phyloP scores from a whole-genome alignment of 78 protist genomes.

The Tieghemostelium lacteum region DNA sequence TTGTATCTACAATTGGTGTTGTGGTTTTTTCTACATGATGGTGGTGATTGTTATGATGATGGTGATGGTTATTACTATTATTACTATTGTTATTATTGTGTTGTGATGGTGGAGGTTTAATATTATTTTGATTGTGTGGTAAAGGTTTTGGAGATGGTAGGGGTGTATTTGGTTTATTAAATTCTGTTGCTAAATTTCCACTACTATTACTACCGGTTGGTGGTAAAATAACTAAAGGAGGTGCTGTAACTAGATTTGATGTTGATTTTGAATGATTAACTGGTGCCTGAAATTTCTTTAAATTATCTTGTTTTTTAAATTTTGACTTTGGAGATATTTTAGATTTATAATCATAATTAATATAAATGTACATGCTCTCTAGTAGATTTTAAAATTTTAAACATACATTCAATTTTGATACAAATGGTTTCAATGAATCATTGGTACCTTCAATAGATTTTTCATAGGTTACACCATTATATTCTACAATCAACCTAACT shows the following conservation, averaged over 20 bases:
- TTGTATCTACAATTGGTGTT: conserved; percentile 11
- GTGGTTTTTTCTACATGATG: conserved; percentile 7
- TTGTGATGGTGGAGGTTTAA: not conserved
- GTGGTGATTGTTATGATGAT: conserved; percentile 4
- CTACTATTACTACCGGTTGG: not conserved
- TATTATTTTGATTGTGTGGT: not conserved
- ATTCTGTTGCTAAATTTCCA: conserved; percentile 1
- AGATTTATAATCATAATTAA: not conserved
- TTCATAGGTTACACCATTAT: conserved; percentile 21
- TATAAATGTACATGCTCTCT: not conserved
- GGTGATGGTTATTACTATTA: not conserved
- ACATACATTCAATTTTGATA: conserved; percentile 59
- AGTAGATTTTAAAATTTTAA: too few relatives aligned
- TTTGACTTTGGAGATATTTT: not conserved
- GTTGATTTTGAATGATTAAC: conserved; percentile 4
- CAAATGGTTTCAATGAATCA: conserved; percentile 25
- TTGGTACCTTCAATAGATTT: conserved; percentile 32
- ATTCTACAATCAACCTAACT: conserved; percentile 24
- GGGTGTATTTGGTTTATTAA: not conserved
- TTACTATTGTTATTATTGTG: not conserved
- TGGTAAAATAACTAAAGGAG: too few relatives aligned
- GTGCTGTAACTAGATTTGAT: too few relatives aligned
- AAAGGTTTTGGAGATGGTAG: not conserved
- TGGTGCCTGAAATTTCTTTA: not conserved
- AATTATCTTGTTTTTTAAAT: conserved; percentile 3